These are phyloP conservation scores for Populus hybrid DNA, from an alignment of 441 rosid genomes.

Conservation along the genomic window DNA sequence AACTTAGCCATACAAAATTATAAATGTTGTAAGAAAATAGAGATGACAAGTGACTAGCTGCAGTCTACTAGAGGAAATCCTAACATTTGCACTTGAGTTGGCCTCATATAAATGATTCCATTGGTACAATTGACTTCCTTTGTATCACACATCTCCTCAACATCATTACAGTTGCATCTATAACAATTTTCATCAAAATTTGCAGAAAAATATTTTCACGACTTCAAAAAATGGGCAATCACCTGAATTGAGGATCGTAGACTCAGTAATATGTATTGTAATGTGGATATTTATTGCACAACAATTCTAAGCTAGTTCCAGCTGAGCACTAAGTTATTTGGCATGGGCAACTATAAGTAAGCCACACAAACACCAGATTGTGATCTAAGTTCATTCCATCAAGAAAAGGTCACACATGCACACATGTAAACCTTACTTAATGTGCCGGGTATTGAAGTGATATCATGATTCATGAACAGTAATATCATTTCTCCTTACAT, in stretches of 20 bases:
- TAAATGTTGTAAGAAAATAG: not conserved
- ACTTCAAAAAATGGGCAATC: not conserved
- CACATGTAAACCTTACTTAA: not conserved
- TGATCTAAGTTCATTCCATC: constrained; percentile 7
- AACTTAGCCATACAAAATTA: not conserved
- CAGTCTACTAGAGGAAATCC: not conserved
- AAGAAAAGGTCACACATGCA: not conserved
- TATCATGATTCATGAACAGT: not conserved
- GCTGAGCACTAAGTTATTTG: not conserved
- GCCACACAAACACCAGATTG: constrained; percentile 7
- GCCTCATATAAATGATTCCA: not conserved
- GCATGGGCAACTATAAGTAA: not conserved
- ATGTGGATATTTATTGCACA: not conserved
- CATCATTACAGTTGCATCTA: not conserved
- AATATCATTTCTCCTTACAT: not conserved
- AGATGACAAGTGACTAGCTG: constrained; percentile 8
- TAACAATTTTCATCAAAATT: constrained; percentile 7
- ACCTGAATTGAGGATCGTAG: constrained; percentile 4
- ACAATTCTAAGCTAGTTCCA: not conserved
- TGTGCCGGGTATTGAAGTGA: not conserved
- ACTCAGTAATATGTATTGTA: not conserved
- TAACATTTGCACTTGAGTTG: constrained; percentile 2
- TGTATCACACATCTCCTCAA: not conserved
- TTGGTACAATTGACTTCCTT: not conserved
- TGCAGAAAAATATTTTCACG: not conserved